A percentile compares a stretch with the other conserved stretches of the same genome.
These are phyloP conservation scores for Fusarium sp. DNA, from an alignment of 2,329 filamentous ascomycete genomes.

Conservation along the genomic window DNA sequence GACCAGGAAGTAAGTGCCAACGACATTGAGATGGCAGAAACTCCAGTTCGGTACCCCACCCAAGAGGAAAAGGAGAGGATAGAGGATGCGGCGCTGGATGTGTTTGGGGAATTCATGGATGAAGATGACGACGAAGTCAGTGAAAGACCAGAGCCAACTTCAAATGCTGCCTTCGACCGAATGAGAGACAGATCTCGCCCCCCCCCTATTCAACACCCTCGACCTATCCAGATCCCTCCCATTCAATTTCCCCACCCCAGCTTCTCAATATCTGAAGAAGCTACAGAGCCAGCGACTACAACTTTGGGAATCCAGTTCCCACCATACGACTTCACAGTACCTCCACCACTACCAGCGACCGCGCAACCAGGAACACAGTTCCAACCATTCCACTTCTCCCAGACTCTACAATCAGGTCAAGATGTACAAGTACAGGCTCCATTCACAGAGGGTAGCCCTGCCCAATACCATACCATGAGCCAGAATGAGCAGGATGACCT, in stretches of 20 bases:
- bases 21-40: constrained; percentile 17
- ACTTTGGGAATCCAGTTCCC: not conserved
- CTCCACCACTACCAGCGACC: not conserved
- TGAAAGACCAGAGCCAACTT: not conserved
- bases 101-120: not conserved
- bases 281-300: not conserved
- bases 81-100: not conserved
- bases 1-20: too few species aligned
- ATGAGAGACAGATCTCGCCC: not conserved
- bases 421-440: not conserved
- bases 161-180: not conserved
- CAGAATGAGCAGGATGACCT: not conserved
- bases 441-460: not conserved
- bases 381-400: not conserved
- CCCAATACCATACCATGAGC: not conserved
- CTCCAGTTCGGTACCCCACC: not conserved
- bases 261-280: not conserved
- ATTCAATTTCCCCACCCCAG: not conserved
- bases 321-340: too few species aligned
- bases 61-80: constrained; percentile 2
- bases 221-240: too few species aligned
- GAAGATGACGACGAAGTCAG: not conserved
- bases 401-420: not conserved
- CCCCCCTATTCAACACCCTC: not conserved
- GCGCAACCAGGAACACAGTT: not conserved